phyloP scores from a whole-genome alignment of 768 basidiomycete genomes.

The Pisolithus albus region DNA sequence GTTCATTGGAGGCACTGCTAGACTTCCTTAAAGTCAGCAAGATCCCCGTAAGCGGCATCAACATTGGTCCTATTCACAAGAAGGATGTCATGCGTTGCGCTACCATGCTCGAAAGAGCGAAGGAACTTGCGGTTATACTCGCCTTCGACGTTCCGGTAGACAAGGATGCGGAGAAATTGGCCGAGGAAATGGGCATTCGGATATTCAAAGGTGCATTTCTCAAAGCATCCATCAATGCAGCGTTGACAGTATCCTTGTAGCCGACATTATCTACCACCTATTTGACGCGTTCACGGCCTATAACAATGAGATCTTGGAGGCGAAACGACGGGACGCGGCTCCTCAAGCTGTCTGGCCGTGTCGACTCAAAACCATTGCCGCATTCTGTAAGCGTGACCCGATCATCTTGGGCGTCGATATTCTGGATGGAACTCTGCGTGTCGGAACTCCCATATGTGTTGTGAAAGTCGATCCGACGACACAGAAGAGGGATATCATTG shows the following conservation, averaged over 20 bases:
- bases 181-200: constrained; percentile 90
- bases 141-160: constrained; percentile 96
- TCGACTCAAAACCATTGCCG: constrained; percentile 85
- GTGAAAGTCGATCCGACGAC: constrained; percentile 86
- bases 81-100: constrained; percentile 89
- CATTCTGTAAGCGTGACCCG: constrained; percentile 94
- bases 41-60: constrained; percentile 95
- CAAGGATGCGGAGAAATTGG: constrained; percentile 85
- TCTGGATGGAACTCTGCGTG: constrained; percentile 81
- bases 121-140: constrained; percentile 90
- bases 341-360: constrained; percentile 97
- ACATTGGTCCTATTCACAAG: constrained; percentile 96
- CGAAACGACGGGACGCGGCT: constrained; percentile 86
- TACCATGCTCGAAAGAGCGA: constrained; percentile 93
- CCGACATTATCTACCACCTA: constrained; percentile 97
- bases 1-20: constrained; percentile 91
- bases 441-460: constrained; percentile 93
- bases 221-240: not conserved
- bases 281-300: constrained; percentile 96
- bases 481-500: constrained; percentile 84
- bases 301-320: constrained; percentile 85
- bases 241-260: constrained; percentile 34
- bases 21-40: constrained; percentile 94
- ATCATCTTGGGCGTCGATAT: constrained; percentile 97
- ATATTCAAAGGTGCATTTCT: constrained; percentile 76